Evolutionary conservation across 768 basidiomycete species (phyloP).

Genomic region (Lanmaoa rubissima): DNA sequence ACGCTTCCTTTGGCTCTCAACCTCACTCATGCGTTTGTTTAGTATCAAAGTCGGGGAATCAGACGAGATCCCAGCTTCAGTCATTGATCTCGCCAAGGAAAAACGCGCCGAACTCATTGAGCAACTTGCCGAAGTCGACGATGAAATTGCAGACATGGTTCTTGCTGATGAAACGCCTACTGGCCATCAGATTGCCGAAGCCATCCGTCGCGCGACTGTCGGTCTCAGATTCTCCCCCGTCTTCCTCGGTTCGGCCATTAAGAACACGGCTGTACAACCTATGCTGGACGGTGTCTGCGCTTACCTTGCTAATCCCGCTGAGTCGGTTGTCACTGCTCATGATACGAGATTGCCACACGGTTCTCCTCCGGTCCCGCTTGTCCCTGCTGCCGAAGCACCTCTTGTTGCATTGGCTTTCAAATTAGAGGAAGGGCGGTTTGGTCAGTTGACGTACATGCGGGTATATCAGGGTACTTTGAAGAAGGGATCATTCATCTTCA

Average conservation of each 20-base stretch:
- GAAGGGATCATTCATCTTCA: constrained; percentile 82
- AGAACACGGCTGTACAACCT: constrained; percentile 94
- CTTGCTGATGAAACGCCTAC: constrained; percentile 80
- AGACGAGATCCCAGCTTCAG: constrained; percentile 81
- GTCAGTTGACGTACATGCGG: constrained; percentile 97
- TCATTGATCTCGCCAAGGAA: constrained; percentile 69
- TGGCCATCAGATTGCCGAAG: constrained; percentile 70
- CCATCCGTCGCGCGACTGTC: constrained; percentile 88
- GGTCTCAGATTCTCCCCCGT: constrained; percentile 92
- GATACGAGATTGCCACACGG: constrained; percentile 68
- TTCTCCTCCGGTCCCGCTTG: constrained; percentile 70
- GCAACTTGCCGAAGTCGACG: constrained; percentile 94
- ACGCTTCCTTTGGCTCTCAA: background rate
- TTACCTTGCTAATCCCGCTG: constrained; percentile 90
- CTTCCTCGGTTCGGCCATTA: constrained; percentile 94
- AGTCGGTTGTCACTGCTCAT: constrained; percentile 75
- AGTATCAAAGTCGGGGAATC: constrained; percentile 78
- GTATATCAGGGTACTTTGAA: constrained; percentile 95
- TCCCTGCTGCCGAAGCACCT: constrained; percentile 82
- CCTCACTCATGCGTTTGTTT: constrained; percentile 2
- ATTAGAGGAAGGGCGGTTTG: constrained; percentile 95
- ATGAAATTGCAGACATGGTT: constrained; percentile 88
- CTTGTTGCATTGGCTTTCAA: constrained; percentile 97
- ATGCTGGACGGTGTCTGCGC: constrained; percentile 92
- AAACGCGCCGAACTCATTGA: constrained; percentile 94